Base-by-base conservation (phyloP, 2,329 filamentous ascomycete species). In the Beauveria sp. region DNA sequence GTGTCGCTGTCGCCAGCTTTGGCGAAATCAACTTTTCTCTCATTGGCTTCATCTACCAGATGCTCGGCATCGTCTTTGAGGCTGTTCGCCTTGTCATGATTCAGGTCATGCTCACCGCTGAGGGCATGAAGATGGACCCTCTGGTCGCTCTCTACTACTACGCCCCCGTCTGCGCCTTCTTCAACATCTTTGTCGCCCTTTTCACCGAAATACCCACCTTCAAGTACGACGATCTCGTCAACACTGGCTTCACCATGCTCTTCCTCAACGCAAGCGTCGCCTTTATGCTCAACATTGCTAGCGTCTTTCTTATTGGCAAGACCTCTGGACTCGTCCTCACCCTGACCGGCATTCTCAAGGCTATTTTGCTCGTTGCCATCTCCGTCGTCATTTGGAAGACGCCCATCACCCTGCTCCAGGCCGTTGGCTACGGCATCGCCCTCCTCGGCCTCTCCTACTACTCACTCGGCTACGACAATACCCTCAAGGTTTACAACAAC, bases 111-210 rank as follows among this genome's bases (percentile, higher is more conserved):
- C 84, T 96, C 57, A 90, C 86, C 71, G 87, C 83, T 40, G 83
- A 88, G 56, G 89, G 91, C 50, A 74, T 89, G 77, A 91, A 90
- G 79, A 95, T 96, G 91, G 90, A 95, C 70, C 90, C 91, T 42
- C 82, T 96, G 42, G 90, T 95, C 64, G 91, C 89, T 38, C 83
- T 96, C 24, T 96, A 96, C 81, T 96, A 96, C 80, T 96, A 91
- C 71, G 91, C 91, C 0, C 91, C 91, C 5, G 87, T 91, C 54
- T 96, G 91, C 75, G 89, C 90, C 54, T 75, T 88, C 68, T 91
- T 92, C 86, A 96, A 96, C 76, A 79, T 88, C 61, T 67, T 88
- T 43, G 85, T 91, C 40, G 85, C 88, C 64, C 72, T 90, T 62
- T 78, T 89, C 67, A 79, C 85, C n/a, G 90, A 96, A 75, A 73